These are phyloP conservation scores for Rubus parviflorus DNA, from an alignment of 306 rosid species.

Conservation along the genomic window DNA sequence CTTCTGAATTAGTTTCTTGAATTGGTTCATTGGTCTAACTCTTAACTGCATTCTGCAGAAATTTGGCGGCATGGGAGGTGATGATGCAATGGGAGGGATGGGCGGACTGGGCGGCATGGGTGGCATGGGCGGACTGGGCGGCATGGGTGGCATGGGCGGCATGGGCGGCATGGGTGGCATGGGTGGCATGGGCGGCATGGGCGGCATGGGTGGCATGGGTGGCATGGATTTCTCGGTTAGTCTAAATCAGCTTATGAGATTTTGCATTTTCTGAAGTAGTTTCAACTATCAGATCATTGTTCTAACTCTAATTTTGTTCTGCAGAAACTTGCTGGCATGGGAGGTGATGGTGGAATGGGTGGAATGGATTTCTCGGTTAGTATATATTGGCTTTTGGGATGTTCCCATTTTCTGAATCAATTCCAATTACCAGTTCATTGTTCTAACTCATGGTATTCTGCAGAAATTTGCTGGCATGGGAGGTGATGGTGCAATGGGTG, in stretches of 20 bases:
- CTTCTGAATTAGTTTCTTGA: not conserved
- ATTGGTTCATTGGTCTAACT: not conserved
- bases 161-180: conserved; percentile 28
- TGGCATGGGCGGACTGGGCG: conserved; percentile 12
- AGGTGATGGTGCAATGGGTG: conserved; percentile 21
- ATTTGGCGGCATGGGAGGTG: conserved; percentile 23
- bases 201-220: conserved; percentile 16
- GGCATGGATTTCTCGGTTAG: conserved; percentile 63
- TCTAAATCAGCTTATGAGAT: not conserved
- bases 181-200: conserved; percentile 31
- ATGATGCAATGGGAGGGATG: conserved; percentile 24
- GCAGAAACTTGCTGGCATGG: conserved; percentile 88
- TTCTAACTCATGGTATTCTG: conserved; percentile 25
- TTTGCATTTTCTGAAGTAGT: conserved; percentile 1
- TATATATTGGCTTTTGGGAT: conserved; percentile 1
- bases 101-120: conserved; percentile 27
- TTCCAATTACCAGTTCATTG: not conserved
- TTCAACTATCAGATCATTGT: not conserved
- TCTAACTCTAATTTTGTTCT: conserved; percentile 22
- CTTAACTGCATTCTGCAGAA: not conserved
- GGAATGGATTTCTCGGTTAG: conserved; percentile 66
- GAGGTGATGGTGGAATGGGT: conserved; percentile 29
- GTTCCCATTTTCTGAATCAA: not conserved
- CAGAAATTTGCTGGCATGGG: conserved; percentile 85
- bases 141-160: conserved; percentile 20